phyloP scores from a whole-genome alignment of 2,329 filamentous ascomycete species.

The Knoxdaviesia proteae region DNA sequence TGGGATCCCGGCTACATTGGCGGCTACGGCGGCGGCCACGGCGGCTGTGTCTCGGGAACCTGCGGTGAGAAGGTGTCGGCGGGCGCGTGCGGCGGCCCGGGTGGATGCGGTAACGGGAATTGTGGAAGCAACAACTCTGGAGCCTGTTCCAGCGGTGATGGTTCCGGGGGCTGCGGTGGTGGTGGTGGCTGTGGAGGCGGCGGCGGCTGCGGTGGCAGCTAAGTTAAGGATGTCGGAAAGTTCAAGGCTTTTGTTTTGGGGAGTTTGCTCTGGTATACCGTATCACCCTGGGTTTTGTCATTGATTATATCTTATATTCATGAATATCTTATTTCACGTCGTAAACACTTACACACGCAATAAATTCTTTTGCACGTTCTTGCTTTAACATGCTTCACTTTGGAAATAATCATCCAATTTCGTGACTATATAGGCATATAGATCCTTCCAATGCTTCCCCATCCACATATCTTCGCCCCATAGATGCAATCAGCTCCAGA shows the following conservation, averaged over 20 bases:
- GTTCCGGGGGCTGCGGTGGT: slow-evolving; percentile 6
- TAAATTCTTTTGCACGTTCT: no score
- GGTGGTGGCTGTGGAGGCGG: slow-evolving; percentile 4
- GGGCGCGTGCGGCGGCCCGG: slow-evolving; percentile 22
- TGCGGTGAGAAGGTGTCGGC: slow-evolving; percentile 23
- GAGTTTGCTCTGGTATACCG: neutral
- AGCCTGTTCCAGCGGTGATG: slow-evolving; percentile 4
- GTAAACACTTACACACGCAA: no score
- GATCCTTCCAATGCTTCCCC: no score
- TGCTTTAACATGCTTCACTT: no score
- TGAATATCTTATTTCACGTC: no score
- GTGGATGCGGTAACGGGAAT: slow-evolving; percentile 11
- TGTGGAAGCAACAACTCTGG: slow-evolving; percentile 3
- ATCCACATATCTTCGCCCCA: no score
- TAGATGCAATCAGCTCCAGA: no score
- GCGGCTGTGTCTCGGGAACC: slow-evolving; percentile 20
- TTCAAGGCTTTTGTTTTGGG: neutral
- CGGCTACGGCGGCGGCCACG: slow-evolving; percentile 2
- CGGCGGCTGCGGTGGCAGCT: slow-evolving; percentile 4
- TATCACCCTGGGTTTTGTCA: no score
- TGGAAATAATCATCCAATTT: no score
- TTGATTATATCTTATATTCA: no score
- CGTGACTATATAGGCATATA: no score
- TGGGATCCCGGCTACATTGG: slow-evolving; percentile 16
- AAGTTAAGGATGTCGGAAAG: no score